phyloP scores from a whole-genome alignment of 768 basidiomycete genomes.

The Tricholoma hemisulphureum region DNA sequence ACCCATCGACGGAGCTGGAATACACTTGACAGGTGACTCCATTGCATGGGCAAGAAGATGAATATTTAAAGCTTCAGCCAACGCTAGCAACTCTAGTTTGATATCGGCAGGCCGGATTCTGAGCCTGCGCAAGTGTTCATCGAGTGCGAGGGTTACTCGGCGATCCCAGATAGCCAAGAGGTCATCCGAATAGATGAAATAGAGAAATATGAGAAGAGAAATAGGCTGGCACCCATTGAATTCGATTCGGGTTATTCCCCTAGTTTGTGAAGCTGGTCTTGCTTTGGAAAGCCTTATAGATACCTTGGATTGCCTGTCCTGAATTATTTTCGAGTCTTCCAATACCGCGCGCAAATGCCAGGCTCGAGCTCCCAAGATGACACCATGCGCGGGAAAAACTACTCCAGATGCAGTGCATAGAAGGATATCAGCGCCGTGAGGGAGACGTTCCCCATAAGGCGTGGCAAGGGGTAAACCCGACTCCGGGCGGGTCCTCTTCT shows the following conservation, averaged over 20 bases:
- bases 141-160: constrained; percentile 51
- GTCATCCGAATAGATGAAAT: constrained; percentile 88
- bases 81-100: constrained; percentile 57
- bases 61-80: constrained; percentile 63
- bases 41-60: constrained; percentile 52
- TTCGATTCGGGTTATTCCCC: constrained; percentile 29
- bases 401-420: constrained; percentile 43
- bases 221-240: constrained; percentile 62
- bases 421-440: constrained; percentile 63
- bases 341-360: constrained; percentile 44
- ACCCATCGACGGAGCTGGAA: constrained; percentile 46
- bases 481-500: constrained; percentile 25
- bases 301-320: constrained; percentile 29
- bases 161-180: constrained; percentile 83
- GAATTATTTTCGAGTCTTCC: constrained; percentile 25
- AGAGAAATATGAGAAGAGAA: constrained; percentile 69
- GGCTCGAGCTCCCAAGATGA: constrained; percentile 64
- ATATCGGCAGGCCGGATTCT: constrained; percentile 47
- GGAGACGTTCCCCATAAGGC: constrained; percentile 21
- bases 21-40: constrained; percentile 58
- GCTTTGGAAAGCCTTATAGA: constrained; percentile 26
- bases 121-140: constrained; percentile 35
- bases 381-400: constrained; percentile 60
- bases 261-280: not conserved
- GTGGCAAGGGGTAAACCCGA: not conserved